Conservation (phyloP, 345 rosid species). For the Hibiscus mutabilis region DNA sequence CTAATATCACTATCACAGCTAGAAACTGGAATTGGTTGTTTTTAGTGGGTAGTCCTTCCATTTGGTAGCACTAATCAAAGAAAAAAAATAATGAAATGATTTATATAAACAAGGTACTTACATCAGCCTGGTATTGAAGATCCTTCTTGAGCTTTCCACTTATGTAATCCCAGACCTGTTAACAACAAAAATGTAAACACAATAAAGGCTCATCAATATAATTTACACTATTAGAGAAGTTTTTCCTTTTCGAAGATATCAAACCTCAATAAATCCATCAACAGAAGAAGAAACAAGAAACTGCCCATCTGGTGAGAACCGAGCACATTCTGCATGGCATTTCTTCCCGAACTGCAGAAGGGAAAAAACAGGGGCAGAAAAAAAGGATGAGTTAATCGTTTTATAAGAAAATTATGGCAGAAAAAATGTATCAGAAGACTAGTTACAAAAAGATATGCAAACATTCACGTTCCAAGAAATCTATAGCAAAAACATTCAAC, state of each 20-base stretch:
- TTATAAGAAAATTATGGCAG: not conserved
- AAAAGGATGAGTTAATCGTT: not conserved
- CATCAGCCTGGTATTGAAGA: conserved; percentile 97
- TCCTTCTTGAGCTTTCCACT: conserved; percentile 99
- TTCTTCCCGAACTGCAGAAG: conserved; percentile 80
- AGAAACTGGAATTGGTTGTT: not conserved
- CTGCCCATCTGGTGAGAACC: conserved; percentile 97
- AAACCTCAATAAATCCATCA: conserved; percentile 96
- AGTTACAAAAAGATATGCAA: not conserved
- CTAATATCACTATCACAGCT: not conserved
- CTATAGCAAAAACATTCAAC: not conserved
- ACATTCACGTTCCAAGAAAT: not conserved
- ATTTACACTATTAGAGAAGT: conserved; percentile 1
- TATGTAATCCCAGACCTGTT: conserved; percentile 93
- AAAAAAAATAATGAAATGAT: conserved; percentile 3
- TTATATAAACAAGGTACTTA: conserved; percentile 16
- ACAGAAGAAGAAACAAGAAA: conserved; percentile 92
- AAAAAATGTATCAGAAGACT: conserved; percentile 4
- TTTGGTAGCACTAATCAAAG: not conserved
- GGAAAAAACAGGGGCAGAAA: conserved; percentile 2
- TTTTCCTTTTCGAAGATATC: not conserved
- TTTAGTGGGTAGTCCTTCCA: not conserved
- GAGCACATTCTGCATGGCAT: conserved; percentile 93
- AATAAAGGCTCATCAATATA: conserved; percentile 18
- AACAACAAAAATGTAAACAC: conserved; percentile 17